phyloP scores from a whole-genome alignment of 306 rosid species.

The Pachyrhizus erosus region DNA sequence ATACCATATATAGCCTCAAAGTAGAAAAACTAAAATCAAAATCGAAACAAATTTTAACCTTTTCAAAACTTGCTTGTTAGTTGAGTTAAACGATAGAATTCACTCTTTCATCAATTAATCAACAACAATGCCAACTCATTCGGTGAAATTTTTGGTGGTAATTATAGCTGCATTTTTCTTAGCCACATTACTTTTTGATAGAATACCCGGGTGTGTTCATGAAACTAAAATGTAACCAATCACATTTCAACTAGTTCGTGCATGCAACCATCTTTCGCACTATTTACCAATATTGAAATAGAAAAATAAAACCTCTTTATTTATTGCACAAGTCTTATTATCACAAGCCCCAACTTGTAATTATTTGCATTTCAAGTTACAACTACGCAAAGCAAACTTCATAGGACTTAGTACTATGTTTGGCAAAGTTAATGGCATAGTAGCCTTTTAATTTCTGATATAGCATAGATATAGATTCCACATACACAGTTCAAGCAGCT shows the following conservation, averaged over 20 bases:
- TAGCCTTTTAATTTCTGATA: neutral
- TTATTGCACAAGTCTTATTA: slow-evolving; percentile 1
- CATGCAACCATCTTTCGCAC: neutral
- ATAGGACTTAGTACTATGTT: neutral
- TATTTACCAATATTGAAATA: neutral
- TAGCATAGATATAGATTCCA: slow-evolving; percentile 17
- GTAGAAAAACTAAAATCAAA: neutral
- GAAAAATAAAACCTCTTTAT: neutral
- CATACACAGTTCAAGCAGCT: slow-evolving; percentile 58
- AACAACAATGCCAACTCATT: neutral
- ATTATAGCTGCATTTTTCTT: neutral
- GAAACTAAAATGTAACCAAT: neutral
- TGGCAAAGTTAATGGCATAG: neutral
- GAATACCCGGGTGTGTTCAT: neutral
- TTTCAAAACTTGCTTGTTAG: neutral
- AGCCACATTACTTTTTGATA: neutral
- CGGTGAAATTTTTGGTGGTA: neutral
- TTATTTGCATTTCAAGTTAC: slow-evolving; percentile 34
- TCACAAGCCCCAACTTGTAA: neutral
- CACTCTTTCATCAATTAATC: neutral
- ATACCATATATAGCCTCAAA: neutral
- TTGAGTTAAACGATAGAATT: neutral
- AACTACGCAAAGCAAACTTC: slow-evolving; percentile 13
- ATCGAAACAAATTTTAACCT: neutral
- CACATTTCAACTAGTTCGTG: neutral